Evolutionary conservation across 805 yeast species (phyloP), one percentile per base, ranked within the genome.

Genomic region (Kodamaea sagamina): DNA sequence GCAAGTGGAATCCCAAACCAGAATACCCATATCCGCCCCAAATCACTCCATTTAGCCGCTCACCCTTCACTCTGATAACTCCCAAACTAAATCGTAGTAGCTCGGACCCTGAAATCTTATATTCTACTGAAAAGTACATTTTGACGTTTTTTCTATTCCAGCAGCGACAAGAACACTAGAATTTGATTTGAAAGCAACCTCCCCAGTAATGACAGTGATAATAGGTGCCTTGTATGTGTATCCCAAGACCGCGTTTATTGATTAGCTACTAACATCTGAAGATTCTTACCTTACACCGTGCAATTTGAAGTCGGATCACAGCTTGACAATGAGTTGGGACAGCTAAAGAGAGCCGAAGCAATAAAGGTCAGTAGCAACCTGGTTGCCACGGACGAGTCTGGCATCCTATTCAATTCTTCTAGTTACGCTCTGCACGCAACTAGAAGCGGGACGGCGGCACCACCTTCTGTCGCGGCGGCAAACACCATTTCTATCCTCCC

Each of bases 221-320:
- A 77, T 85, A 19, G 89, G 86, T 11, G 81, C 92, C 11, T 66
- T 85, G 79, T 78, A 73, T 53, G 84, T 78, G 49, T 42, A 8
- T 11, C 22, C 22, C 6, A 41, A 15, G 16, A 4, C 16, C 25
- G 17, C 3, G 11, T 10, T 4, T 16, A 7, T 5, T 2, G n/a
- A 10, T 16, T 56, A 58, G 57, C 39, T 45, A 57, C 58, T 55
- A 52, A 43, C 48, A 13, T 27, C 10, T 13, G 13, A 46, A 78
- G 85, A 37, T 84, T 84, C 52, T 67, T 85, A 36, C 93, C 93
- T 2, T 81, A 81, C 54, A 82, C 89, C 3, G 89, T 84, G n/a
- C 86, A 84, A 49, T 78, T 78, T 49, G 79, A 78, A 49, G 74
- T 78, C 9, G 41, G 37, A 16, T 32, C 36, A 17, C 45, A 22